Base-by-base conservation (phyloP, 192 early-diverging fungal species). In the Mortierella hygrophila region DNA sequence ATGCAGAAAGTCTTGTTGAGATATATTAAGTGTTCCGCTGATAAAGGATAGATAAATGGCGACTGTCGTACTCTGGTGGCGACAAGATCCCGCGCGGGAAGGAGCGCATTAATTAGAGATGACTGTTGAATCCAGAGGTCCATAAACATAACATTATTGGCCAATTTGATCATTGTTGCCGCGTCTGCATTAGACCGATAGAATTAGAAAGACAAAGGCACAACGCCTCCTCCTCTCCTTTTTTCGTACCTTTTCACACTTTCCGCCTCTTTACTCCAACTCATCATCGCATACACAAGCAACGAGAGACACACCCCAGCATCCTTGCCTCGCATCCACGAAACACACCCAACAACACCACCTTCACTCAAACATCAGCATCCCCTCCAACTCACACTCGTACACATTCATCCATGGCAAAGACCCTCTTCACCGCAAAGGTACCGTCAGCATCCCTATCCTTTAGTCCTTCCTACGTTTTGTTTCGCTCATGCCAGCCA, bases 351-450 rank as follows among this genome's bases (percentile, higher is more conserved):
- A 32, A 13, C 60, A 77, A 29, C 6, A 37, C 35, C 7, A 13
- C 37, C 65, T 69, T 44, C 29, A 9, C 40, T 20, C 18, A 29
- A 68, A 10, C n/a, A 15, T 65, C 29, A 32, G 11, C 60, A 16
- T 32, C 29, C 60, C 60, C 13, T 32, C 29, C 11, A 6, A 26
- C 29, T 32, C 26, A 21, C 49, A 52, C 49, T 20, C 49, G 15
- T 16, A 52, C 71, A 10, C 47, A 21, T 35, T 21, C 32, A 23
- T 21, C 76, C 29, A 77, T 77, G 76, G 20, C 76, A 60, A 77
- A 69, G 29, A 9, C 65, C 32, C 42, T 77, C 57, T 65, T 77
- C 44, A 77, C 76, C n/a, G 76, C 76, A 15, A 77, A 63, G 60
- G 76, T 77, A 77, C 40, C 65, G 21, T 1, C 8, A 44, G 44